Evolutionary conservation across 2,329 filamentous ascomycete genomes (phyloP), one percentile per base, ranked within the genome.

Genomic region (Fusarium anthophilum): DNA sequence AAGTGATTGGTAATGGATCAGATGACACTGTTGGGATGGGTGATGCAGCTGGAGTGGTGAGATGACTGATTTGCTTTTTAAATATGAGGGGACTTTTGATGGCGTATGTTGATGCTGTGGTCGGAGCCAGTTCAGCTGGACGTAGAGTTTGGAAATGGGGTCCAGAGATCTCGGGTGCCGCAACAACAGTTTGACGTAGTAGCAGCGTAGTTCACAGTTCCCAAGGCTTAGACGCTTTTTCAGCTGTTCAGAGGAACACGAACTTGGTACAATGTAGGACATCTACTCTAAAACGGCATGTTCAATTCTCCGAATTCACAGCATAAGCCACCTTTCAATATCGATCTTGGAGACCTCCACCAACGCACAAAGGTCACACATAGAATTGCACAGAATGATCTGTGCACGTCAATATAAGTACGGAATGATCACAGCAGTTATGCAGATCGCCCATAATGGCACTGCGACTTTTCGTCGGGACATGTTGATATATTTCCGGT

Each of bases 171-270:
- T 24, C 12, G 10, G 50, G 24, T 3, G 50, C 50, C 50, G 24
- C 24, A 3, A 14, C 32, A 18, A 22, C 6, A 20, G 5, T 22
- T 28, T 32, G 22, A 9, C 8, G 7, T 13, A 3, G 22, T 13
- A 10, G 18, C 3, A 11, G 13, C 11, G 3, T 6, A 6, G 2
- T 6, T 22, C 7, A 24, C 17, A 20, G 6, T 14, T 37, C 13
- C 3, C 9, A 20, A 8, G 8, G 3, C 6, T 2, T 2, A 5
- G 30, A 9, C 18, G 0, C 5, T 22, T 15, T 0, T 6, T 35
- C 17, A 9, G 32, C 9, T 6, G n/a, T 12, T 53, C 13, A 6
- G 1, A 4, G 4, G 13, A 26, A 22, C n/a, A 54, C 18, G 24
- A 37, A 22, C 18, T 28, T 8, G 7, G 13, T 15, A 22, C 24